Conservation (phyloP, 192 early-diverging fungal genomes). For the Backusella tuberculispora region DNA sequence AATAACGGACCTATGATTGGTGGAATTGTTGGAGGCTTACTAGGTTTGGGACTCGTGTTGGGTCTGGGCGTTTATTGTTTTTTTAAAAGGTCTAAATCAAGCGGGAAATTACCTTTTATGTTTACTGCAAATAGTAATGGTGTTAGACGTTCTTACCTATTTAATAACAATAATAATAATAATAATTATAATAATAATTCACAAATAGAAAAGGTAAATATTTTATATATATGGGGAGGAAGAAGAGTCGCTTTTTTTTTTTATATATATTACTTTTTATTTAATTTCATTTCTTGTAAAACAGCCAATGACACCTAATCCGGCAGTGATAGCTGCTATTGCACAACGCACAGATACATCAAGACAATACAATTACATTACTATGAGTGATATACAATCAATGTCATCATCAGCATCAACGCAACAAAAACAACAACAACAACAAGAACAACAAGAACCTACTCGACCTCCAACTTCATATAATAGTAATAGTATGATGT, state of each 20-base stretch:
- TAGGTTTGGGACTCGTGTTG: constrained; percentile 14
- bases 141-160: background rate
- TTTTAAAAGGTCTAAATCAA: constrained; percentile 10
- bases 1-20: constrained; percentile 14
- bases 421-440: too few relatives aligned
- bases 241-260: too few relatives aligned
- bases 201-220: constrained; percentile 6
- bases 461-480: background rate
- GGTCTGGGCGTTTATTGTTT: background rate
- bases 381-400: background rate
- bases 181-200: background rate
- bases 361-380: background rate
- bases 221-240: too few relatives aligned
- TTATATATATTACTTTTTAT: too few relatives aligned
- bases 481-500: background rate
- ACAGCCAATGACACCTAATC: background rate
- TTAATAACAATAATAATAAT: background rate
- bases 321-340: background rate
- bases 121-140: constrained; percentile 5
- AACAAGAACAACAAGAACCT: too few relatives aligned
- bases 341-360: background rate
- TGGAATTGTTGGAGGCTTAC: constrained; percentile 21
- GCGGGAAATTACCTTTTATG: constrained; percentile 7
- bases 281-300: too few relatives aligned
- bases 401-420: too few relatives aligned